A percentile compares a stretch with the other conserved stretches of the same genome.
Conservation (phyloP, 1,284 basidiomycete species). For the Mycena sp. region DNA sequence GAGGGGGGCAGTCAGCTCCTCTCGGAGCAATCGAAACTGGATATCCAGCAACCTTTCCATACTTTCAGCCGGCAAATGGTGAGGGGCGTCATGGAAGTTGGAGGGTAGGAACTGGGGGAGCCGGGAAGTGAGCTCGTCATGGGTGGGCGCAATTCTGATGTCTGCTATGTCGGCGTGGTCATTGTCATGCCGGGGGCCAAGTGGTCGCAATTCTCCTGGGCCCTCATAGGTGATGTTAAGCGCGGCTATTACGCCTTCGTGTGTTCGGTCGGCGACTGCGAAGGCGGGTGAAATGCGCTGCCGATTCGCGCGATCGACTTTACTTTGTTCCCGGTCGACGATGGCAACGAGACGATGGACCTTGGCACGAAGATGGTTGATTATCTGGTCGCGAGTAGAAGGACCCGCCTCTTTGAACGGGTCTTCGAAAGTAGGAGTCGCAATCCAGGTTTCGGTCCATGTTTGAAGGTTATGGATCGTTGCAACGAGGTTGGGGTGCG, state of each 20-base stretch:
- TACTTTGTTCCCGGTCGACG: conserved; percentile 55
- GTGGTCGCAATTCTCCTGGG: conserved; percentile 60
- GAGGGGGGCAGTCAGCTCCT: conserved; percentile 70
- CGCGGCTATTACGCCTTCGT: conserved; percentile 51
- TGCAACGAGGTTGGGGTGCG: conserved; percentile 56
- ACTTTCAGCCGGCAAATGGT: conserved; percentile 62
- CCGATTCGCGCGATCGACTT: conserved; percentile 41
- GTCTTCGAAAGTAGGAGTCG: conserved; percentile 45
- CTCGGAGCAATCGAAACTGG: conserved; percentile 77
- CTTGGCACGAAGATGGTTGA: conserved; percentile 51
- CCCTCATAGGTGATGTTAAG: conserved; percentile 60
- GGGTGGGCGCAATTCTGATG: conserved; percentile 73
- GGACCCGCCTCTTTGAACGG: conserved; percentile 53
- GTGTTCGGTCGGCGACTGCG: conserved; percentile 25
- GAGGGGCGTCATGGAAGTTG: conserved; percentile 67
- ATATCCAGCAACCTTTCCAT: conserved; percentile 75
- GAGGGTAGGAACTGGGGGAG: conserved; percentile 66
- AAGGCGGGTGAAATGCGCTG: conserved; percentile 18
- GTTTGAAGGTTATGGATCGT: conserved; percentile 55
- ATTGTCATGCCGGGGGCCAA: conserved; percentile 75
- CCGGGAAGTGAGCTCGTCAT: conserved; percentile 63
- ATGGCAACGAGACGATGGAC: conserved; percentile 58
- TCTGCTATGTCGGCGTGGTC: conserved; percentile 65
- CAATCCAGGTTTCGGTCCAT: conserved; percentile 62
- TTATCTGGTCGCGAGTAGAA: conserved; percentile 50